Percentiles rank a stretch among this genome's conserved stretches.
Evolutionary conservation across 768 basidiomycete genomes (phyloP).

Genomic region (Rhodotorula babjevae): DNA sequence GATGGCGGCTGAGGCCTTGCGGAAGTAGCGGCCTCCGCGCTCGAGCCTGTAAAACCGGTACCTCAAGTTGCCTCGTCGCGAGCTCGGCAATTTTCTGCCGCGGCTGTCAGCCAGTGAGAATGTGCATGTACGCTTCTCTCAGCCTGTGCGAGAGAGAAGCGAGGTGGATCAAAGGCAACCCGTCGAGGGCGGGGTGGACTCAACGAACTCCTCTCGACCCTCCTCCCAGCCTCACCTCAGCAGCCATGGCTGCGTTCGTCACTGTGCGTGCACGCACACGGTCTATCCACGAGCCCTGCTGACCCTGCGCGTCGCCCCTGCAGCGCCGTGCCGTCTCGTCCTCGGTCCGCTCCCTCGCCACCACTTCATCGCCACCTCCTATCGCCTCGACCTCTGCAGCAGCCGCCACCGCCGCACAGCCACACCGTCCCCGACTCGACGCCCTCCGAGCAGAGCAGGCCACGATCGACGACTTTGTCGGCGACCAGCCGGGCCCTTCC

Average conservation of each 20-base stretch:
- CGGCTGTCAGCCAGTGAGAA: too few relatives aligned
- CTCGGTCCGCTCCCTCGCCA: constrained; percentile 18
- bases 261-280: neutral
- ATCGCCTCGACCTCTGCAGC: neutral
- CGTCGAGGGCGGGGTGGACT: too few relatives aligned
- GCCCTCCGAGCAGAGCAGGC: constrained; percentile 14
- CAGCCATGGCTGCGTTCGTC: neutral
- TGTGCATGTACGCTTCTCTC: too few relatives aligned
- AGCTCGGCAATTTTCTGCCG: too few relatives aligned
- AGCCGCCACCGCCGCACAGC: neutral
- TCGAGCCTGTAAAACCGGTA: too few relatives aligned
- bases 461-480: constrained; percentile 32
- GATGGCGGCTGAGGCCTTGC: too few relatives aligned
- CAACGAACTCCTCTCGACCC: neutral
- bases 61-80: too few relatives aligned
- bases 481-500: neutral
- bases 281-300: neutral
- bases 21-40: too few relatives aligned
- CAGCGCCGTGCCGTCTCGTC: constrained; percentile 4
- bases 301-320: neutral
- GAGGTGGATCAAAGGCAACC: too few relatives aligned
- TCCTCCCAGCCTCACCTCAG: neutral
- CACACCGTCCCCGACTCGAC: constrained; percentile 30
- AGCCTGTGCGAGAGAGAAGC: too few relatives aligned
- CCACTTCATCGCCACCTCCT: neutral